Evolutionary conservation across 202 grass and related monocot genomes (phyloP).

Genomic region (Bolboschoenoplectus hybrid): DNA sequence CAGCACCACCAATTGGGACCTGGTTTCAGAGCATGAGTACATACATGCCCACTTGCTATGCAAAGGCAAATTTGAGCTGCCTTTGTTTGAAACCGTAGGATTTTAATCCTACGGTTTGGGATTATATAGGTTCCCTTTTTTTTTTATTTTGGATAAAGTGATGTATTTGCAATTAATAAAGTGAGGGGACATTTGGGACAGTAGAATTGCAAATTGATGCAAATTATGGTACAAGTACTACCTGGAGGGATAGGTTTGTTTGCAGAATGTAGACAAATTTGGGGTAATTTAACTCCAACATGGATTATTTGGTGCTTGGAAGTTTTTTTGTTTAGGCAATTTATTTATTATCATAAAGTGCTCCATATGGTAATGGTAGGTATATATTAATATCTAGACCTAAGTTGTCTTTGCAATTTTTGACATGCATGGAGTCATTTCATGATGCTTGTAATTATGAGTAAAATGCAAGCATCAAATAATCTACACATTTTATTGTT

Average conservation of each 20-base stretch:
- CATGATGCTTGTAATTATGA: too few species aligned
- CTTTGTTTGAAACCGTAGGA: background rate
- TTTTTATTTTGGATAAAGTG: background rate
- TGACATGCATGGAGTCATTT: too few species aligned
- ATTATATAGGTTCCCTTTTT: background rate
- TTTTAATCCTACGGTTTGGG: background rate
- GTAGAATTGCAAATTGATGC: background rate
- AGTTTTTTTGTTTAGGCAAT: background rate
- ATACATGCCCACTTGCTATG: slow-evolving; percentile 21
- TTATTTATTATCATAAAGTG: background rate
- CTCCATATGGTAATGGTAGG: background rate
- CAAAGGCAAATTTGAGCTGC: background rate
- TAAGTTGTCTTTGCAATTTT: too few species aligned
- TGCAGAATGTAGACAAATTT: background rate
- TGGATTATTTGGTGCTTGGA: background rate
- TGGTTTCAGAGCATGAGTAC: slow-evolving; percentile 5
- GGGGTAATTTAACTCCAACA: too few species aligned
- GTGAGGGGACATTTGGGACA: background rate
- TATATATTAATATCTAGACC: too few species aligned
- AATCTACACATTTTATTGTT: too few species aligned
- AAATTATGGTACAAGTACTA: background rate
- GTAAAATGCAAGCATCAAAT: too few species aligned
- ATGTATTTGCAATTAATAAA: background rate
- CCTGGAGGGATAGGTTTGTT: background rate
- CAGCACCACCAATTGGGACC: slow-evolving; percentile 10